Base-by-base conservation (phyloP, 768 basidiomycete species). In the Suillus paluster region DNA sequence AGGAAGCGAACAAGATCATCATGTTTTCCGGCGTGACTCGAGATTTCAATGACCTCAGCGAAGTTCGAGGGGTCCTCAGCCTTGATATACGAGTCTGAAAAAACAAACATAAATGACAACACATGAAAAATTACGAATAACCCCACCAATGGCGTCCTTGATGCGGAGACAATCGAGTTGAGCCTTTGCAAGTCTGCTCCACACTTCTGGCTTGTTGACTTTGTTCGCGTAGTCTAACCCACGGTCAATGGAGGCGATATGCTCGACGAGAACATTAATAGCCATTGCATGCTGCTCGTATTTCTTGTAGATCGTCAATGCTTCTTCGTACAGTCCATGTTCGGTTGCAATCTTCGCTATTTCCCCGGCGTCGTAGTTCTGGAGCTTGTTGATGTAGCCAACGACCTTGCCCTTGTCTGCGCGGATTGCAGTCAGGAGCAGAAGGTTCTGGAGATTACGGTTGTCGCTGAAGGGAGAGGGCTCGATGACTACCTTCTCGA, bases 371-470 rank as follows among this genome's bases (percentile, higher is more conserved):
- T 99, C 97, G 71, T 98, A 99, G 73, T 96, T 94, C 74, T 95
- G 87, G 36, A 99, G 85, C 77, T 96, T 96, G 83, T 95, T 94
- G 82, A 99, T 98, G 75, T 99, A 99, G 33, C 90, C 89, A 66
- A 98, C 94, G 49, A 99, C 97, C 78, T 98, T 97, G 72, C 96
- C 96, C 79, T 97, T 97, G 79, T 99, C 97, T 4, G 97, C 92
- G 60, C 95, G 92, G 70, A 99, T 93, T 52, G 97, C 95, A 9
- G 97, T 99, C 64, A 99, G 82, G 69, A 99, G 83, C 59, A 99
- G 79, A 60, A 99, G 83, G 75, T 97, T 98, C 80, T 99, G 97
- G 39, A 99, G 83, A 73, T 95, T 98, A 71, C 87, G 88, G 81
- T 99, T 99, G 78, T 99, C 97, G 72, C 90, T 94, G 86, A 99